These are phyloP conservation scores for Russula virescens DNA, from an alignment of 768 basidiomycete species.

Conservation along the genomic window DNA sequence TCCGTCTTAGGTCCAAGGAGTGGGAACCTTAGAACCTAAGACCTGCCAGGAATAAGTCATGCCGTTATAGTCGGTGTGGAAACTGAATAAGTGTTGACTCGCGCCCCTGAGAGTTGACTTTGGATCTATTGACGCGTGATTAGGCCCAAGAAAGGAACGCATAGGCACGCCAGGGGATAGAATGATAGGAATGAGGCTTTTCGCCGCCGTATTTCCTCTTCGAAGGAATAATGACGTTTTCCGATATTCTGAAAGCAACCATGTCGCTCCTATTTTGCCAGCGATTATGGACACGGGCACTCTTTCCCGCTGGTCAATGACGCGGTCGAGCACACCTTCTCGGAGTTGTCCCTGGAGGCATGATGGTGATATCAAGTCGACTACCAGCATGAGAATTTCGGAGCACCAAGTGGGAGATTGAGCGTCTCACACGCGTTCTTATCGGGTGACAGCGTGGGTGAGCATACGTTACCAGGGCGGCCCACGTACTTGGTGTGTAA, in stretches of 20 bases:
- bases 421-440: too few species aligned
- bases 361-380: background rate
- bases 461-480: too few species aligned
- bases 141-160: background rate
- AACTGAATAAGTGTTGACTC: background rate
- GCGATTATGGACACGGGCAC: too few species aligned
- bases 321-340: background rate
- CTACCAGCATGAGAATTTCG: too few species aligned
- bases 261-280: too few species aligned
- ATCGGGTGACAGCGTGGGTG: too few species aligned
- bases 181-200: background rate
- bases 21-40: background rate
- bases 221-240: background rate
- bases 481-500: background rate
- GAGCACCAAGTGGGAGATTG: too few species aligned
- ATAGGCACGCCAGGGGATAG: background rate
- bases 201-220: background rate
- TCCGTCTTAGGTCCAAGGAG: slow-evolving; percentile 18
- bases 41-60: background rate
- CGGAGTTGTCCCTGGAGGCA: background rate
- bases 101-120: background rate
- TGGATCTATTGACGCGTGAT: too few species aligned
- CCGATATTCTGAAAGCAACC: background rate
- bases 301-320: too few species aligned
- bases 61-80: background rate